Base-by-base conservation (phyloP, 768 basidiomycete species). In the Panellus pusillus region DNA sequence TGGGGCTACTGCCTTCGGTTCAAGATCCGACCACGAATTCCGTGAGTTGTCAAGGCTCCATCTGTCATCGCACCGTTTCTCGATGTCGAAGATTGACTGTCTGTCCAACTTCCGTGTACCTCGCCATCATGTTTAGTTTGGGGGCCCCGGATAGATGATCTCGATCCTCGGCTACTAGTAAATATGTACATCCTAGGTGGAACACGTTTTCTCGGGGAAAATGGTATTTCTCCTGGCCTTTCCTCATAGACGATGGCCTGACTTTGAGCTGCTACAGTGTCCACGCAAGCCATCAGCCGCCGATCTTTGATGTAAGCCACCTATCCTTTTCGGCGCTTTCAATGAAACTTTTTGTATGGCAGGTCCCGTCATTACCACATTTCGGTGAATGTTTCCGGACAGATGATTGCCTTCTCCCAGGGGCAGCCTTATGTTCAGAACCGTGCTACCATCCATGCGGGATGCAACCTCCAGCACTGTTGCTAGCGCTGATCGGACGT, bases 401-500 rank as follows among this genome's bases (percentile, higher is more conserved):
- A 57, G 52, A 61, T 61, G 55, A 54, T 61, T 53, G 51, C 45
- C 43, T 46, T 37, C 28, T 9, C 4, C 38, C 13, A 35, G 55
- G 38, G 54, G 50, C 15, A 43, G 24, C 24, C 32, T 3, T 41
- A 51, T 53, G 54, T 54, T 57, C 42, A 42, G 31, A 18, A 14
- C 29, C 44, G 9, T 44, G 46, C 53, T 55, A 32, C 38, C 31
- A 11, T n/a, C 27, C 17, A 38, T 12, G 32, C 17, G 31, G 15
- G 44, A 46, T 15, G 18, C 37, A 37, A 8, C 31, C 37, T 39
- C 27, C 39, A 28, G 32, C 20, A 24, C 18, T 24, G 38, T 32
- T 27, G 40, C 47, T 35, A 37, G 54, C 54, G 50, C 38, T 49
- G 54, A 61, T 57, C 56, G 36, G 55, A 61, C 52, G 55, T 61